A percentile compares a stretch with the other conserved stretches of the same genome.
phyloP scores from a whole-genome alignment of 257 asterid genomes.

The Cynanchum wilfordii region DNA sequence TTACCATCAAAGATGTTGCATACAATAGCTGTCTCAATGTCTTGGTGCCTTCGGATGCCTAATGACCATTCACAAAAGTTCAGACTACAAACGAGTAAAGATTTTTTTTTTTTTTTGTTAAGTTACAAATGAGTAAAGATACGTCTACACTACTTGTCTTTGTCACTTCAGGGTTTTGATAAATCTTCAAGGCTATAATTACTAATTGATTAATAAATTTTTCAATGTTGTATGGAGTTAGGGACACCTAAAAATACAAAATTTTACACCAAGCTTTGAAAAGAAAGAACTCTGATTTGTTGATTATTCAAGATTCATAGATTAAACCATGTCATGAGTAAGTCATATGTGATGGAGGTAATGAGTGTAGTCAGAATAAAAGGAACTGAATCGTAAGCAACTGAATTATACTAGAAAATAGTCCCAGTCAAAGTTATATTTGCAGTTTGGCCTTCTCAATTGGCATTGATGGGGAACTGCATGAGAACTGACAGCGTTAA shows the following conservation, averaged over 20 bases:
- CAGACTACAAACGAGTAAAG: neutral
- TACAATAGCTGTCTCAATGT: slow-evolving; percentile 66
- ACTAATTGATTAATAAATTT: neutral
- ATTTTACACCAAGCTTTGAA: neutral
- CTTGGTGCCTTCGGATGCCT: slow-evolving; percentile 67
- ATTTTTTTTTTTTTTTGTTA: too few relatives aligned
- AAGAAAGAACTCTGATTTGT: neutral
- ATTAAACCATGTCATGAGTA: neutral
- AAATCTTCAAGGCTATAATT: neutral
- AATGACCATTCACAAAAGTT: slow-evolving; percentile 16
- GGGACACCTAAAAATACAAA: neutral
- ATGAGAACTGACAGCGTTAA: neutral
- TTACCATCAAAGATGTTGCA: slow-evolving; percentile 69
- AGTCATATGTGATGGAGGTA: too few relatives aligned
- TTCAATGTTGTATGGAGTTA: neutral
- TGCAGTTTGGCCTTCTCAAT: neutral
- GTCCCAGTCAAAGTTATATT: neutral
- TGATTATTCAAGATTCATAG: neutral
- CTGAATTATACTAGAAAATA: neutral
- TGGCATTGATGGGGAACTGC: neutral
- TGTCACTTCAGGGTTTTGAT: neutral
- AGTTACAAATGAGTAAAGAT: neutral
- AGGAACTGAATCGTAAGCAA: neutral
- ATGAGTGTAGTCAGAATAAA: neutral
- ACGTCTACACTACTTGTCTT: too few relatives aligned